Percentiles rank a stretch among this genome's conserved stretches.
phyloP scores from a whole-genome alignment of 257 asterid genomes.

The Nicotiana benthamiana region DNA sequence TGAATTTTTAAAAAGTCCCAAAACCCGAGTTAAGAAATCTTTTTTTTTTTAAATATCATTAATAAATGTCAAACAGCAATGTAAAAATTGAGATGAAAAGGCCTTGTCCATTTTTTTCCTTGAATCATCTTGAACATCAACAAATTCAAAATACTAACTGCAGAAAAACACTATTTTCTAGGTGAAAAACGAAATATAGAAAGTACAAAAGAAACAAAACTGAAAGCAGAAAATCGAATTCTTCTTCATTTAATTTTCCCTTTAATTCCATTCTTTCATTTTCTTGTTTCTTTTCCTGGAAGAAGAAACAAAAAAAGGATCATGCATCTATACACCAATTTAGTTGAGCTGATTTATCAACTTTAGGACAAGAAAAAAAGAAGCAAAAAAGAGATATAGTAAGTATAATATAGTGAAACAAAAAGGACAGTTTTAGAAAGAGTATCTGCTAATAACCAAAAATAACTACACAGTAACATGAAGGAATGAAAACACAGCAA shows the following conservation, averaged over 20 bases:
- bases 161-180: neutral
- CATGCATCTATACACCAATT: neutral
- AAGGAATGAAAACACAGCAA: neutral
- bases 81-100: neutral
- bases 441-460: constrained; percentile 2
- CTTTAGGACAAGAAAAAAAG: neutral
- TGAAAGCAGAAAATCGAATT: neutral
- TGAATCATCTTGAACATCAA: neutral
- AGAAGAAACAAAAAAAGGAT: neutral
- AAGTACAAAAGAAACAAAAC: neutral
- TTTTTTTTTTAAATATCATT: neutral
- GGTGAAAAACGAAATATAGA: neutral
- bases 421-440: neutral
- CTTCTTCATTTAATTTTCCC: neutral
- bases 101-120: neutral
- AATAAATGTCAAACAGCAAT: neutral
- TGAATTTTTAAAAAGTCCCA: neutral
- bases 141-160: neutral
- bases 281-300: neutral
- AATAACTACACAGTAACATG: neutral
- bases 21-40: neutral
- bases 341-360: neutral
- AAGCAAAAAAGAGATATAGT: neutral
- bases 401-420: neutral
- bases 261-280: neutral